Percentiles rank a stretch among this genome's conserved stretches.
Evolutionary conservation across 306 rosid genomes (phyloP).

Genomic region (Vigna unguiculata): DNA sequence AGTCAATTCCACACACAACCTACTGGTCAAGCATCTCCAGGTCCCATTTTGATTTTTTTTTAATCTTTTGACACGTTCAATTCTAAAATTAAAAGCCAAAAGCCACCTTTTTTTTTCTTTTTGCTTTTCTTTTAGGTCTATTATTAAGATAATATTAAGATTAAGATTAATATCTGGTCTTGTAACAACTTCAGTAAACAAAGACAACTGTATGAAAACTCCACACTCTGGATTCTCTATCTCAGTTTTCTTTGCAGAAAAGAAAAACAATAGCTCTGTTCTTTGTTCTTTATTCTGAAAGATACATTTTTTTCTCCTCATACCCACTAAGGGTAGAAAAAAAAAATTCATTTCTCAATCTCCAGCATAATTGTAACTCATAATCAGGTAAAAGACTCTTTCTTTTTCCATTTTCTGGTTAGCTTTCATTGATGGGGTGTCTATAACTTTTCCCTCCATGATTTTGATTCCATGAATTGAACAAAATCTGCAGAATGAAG

Average conservation of each 20-base stretch:
- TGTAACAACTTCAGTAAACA: background rate
- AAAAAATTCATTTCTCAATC: background rate
- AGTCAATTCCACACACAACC: constrained; percentile 27
- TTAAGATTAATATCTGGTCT: background rate
- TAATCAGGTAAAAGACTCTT: constrained; percentile 23
- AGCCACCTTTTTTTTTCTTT: background rate
- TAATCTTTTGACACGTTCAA: constrained; percentile 46
- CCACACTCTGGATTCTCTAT: constrained; percentile 30
- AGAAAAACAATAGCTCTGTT: background rate
- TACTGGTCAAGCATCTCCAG: constrained; percentile 38
- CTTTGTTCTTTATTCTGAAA: constrained; percentile 1
- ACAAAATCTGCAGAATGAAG: constrained; percentile 42
- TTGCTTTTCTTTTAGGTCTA: background rate
- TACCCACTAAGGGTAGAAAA: constrained; percentile 7
- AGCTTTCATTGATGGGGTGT: constrained; percentile 1
- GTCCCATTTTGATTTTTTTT: constrained; percentile 24
- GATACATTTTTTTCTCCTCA: background rate
- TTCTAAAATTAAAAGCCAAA: constrained; percentile 29
- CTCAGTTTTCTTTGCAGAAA: constrained; percentile 15
- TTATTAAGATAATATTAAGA: background rate
- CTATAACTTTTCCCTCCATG: background rate
- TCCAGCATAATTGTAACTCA: constrained; percentile 34
- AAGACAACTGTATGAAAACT: constrained; percentile 22
- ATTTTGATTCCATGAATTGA: constrained; percentile 8
- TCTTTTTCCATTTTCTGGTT: constrained; percentile 2